A percentile compares a stretch with the other conserved stretches of the same genome.
These are phyloP conservation scores for Tillandsia leiboldiana DNA, from an alignment of 176 grass and related monocot genomes.

Conservation along the genomic window DNA sequence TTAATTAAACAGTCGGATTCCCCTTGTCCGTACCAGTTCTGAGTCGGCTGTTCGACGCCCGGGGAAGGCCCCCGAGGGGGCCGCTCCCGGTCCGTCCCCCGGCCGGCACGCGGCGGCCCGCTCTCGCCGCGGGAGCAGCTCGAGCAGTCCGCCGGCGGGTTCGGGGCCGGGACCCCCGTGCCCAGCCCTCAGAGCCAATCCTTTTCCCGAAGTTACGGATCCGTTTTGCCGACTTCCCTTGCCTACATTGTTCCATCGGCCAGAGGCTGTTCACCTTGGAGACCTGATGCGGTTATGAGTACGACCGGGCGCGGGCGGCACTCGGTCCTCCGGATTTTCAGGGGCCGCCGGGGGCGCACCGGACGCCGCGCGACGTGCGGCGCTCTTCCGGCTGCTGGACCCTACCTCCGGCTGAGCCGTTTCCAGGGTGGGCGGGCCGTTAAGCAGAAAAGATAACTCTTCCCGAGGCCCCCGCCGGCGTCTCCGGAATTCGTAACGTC, in stretches of 20 bases:
- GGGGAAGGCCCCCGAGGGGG: slow-evolving; percentile 12
- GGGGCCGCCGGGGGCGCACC: slow-evolving; percentile 48
- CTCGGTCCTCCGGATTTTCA: slow-evolving; percentile 38
- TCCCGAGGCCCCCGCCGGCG: slow-evolving; percentile 45
- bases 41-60: slow-evolving; percentile 30
- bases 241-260: slow-evolving; percentile 80
- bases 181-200: slow-evolving; percentile 68
- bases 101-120: no score
- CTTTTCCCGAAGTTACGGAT: slow-evolving; percentile 69
- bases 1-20: slow-evolving; percentile 55
- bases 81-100: no score
- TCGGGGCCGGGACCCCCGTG: slow-evolving; percentile 47
- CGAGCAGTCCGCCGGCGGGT: no score
- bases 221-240: slow-evolving; percentile 80
- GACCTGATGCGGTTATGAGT: slow-evolving; percentile 53
- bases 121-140: no score
- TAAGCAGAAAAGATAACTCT: slow-evolving; percentile 83
- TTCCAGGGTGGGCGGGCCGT: slow-evolving; percentile 55
- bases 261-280: slow-evolving; percentile 44
- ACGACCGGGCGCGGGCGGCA: slow-evolving; percentile 37
- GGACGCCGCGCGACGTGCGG: slow-evolving; percentile 51
- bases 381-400: slow-evolving; percentile 58
- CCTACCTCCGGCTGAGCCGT: slow-evolving; percentile 55
- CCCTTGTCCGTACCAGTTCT: slow-evolving; percentile 48
- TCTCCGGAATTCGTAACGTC: slow-evolving; percentile 52